Base-by-base conservation (phyloP, 1,284 basidiomycete genomes). In the Melanopsichium pennsylvanicum region DNA sequence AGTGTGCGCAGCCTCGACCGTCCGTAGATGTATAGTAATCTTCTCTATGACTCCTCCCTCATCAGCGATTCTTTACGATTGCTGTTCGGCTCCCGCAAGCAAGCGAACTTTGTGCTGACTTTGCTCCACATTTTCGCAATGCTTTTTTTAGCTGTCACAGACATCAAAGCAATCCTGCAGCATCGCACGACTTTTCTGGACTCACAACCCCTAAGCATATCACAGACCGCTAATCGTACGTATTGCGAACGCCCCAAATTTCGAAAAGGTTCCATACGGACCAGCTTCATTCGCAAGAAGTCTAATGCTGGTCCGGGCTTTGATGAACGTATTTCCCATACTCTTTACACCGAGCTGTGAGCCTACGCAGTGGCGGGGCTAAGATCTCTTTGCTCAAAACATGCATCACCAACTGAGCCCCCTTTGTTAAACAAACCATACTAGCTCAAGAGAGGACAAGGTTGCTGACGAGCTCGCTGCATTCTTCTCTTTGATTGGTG, bases 341-440 rank as follows among this genome's bases (percentile, higher is more conserved):
- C 60, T 59, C 49, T 63, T 69, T 41, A 42, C 50, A 56, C 51
- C 66, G 66, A 69, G 66, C 66, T 56, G 66, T 69, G 66, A 69
- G 66, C 66, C 66, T 56, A 45, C 60, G 66, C 66, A 69, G 59
- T 69, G 66, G 66, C 66, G 51, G 66, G 66, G 66, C 66, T 43
- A 21, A 62, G 66, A 69, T 69, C 63, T 40, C 55, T 52, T 52
- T 59, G 66, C 66, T 69, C 66, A 59, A 55, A 63, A 63, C 66
- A 69, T 69, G 66, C 66, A 69, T 69, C 66, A 69, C 66, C 66
- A 69, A 69, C 66, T 69, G 66, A 69, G 66, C 66, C 66, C 41
- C 49, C 50, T 16, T 13, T 23, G 18, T 25, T 19, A n/a, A 35
- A 27, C 10, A 22, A 21, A 36, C 29, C 26, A 10, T 25, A 16